Percentiles rank a stretch among this genome's conserved stretches.
Evolutionary conservation across 2,329 filamentous ascomycete species (phyloP).

Genomic region (Penicillium verrucosum): DNA sequence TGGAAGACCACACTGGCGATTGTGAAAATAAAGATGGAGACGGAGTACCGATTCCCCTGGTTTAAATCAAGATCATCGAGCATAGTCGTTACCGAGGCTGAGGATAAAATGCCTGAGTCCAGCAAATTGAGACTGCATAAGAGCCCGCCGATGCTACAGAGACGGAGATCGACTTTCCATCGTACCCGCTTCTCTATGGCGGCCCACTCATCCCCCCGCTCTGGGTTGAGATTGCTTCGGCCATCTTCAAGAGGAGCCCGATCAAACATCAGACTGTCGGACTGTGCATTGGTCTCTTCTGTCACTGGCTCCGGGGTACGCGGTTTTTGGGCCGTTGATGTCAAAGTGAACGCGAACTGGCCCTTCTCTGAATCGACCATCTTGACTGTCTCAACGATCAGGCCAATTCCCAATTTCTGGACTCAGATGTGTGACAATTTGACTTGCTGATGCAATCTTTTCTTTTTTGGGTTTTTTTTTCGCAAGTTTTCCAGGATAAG

Average conservation of each 20-base stretch:
- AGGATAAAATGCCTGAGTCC: slow-evolving; percentile 67
- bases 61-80: slow-evolving; percentile 58
- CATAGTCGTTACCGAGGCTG: slow-evolving; percentile 68
- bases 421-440: neutral
- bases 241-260: neutral
- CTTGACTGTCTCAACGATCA: neutral
- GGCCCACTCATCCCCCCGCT: slow-evolving; percentile 17
- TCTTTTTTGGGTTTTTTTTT: neutral
- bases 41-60: slow-evolving; percentile 63
- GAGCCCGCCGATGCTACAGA: slow-evolving; percentile 69
- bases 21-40: slow-evolving; percentile 72
- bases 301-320: neutral
- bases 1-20: slow-evolving; percentile 66
- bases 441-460: neutral
- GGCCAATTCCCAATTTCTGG: neutral
- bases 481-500: neutral
- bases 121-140: slow-evolving; percentile 67
- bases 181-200: slow-evolving; percentile 50
- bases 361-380: neutral
- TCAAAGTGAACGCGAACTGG: neutral
- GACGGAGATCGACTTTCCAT: slow-evolving; percentile 62
- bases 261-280: neutral
- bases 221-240: neutral
- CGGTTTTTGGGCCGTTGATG: neutral
- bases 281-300: neutral